Evolutionary conservation across 305 asterid genomes (phyloP), one percentile per base, ranked within the genome.

Genomic region (Fraxinus floribunda): DNA sequence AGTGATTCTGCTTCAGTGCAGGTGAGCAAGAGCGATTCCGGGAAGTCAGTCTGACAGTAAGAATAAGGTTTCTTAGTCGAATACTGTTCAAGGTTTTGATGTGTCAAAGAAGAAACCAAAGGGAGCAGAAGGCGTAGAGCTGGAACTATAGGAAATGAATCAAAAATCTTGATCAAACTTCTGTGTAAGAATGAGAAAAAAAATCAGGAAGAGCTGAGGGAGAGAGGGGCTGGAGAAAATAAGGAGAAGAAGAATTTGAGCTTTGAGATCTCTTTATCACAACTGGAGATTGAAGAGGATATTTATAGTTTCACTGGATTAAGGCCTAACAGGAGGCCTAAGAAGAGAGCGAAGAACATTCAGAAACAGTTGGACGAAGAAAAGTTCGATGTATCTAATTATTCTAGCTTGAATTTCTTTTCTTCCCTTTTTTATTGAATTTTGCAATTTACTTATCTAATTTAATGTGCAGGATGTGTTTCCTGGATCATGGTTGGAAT

Each of bases 91-190:
- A 46, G 57, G 57, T 13, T 9, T 9, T 41, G 49, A 41, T 41
- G 15, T 9, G 18, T 46, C 57, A 46, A 46, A 46, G 18, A 46
- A 49, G 62, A 49, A 16, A 52, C 62, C 62, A 16, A 15, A 52
- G 62, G 57, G 62, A 52, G 62, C 38, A 55, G 76, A 68, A 29
- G 57, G 57, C 78, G 20, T 52, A 5, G 52, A 7, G 35, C 76
- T 55, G 87, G 83, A 13, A 83, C 82, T 66, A 11, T 38, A 62
- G 84, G 75, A 55, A 84, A 72, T 52, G 89, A 82, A 88, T 89
- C 88, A 79, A 92, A 91, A 87, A 85, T 91, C 87, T 38, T 89
- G 75, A 90, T 89, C 70, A 91, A 86, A 80, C 76, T 91, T 80
- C 89, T 89, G 62, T 76, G 79, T 84, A 87, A 85, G 82, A 82